phyloP scores from a whole-genome alignment of 192 early-diverging fungal species.

The Podila epigama region DNA sequence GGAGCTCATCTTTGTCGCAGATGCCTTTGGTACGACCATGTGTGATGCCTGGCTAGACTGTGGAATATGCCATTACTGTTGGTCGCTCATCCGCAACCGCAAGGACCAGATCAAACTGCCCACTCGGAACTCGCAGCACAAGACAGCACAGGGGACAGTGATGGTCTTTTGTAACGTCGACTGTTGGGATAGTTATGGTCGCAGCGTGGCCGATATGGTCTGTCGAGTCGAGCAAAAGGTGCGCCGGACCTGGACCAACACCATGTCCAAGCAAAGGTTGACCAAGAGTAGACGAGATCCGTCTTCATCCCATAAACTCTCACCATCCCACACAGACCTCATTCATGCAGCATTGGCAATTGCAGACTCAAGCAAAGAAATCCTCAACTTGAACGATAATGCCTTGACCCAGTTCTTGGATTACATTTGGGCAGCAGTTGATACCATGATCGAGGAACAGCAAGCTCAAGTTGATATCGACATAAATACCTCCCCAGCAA shows the following conservation, averaged over 20 bases:
- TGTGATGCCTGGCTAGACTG: constrained; percentile 44
- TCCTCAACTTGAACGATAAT: constrained; percentile 15
- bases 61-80: constrained; percentile 43
- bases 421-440: constrained; percentile 22
- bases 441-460: constrained; percentile 20
- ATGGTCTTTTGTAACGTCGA: constrained; percentile 44
- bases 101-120: constrained; percentile 24
- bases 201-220: constrained; percentile 6
- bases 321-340: constrained; percentile 1
- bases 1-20: constrained; percentile 34
- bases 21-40: constrained; percentile 37
- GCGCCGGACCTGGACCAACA: constrained; percentile 25
- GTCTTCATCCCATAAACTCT: no score
- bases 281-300: background rate
- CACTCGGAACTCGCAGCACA: background rate
- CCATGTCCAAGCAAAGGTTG: background rate
- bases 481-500: background rate
- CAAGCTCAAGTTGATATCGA: constrained; percentile 1
- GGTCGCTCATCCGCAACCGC: constrained; percentile 15
- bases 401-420: constrained; percentile 12
- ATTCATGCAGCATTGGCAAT: constrained; percentile 14
- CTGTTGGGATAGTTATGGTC: constrained; percentile 12
- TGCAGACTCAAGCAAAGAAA: background rate
- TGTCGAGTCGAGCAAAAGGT: constrained; percentile 33
- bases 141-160: constrained; percentile 4